These are phyloP conservation scores for Ustilago tritici DNA, from an alignment of 1,284 basidiomycete species.

Conservation along the genomic window DNA sequence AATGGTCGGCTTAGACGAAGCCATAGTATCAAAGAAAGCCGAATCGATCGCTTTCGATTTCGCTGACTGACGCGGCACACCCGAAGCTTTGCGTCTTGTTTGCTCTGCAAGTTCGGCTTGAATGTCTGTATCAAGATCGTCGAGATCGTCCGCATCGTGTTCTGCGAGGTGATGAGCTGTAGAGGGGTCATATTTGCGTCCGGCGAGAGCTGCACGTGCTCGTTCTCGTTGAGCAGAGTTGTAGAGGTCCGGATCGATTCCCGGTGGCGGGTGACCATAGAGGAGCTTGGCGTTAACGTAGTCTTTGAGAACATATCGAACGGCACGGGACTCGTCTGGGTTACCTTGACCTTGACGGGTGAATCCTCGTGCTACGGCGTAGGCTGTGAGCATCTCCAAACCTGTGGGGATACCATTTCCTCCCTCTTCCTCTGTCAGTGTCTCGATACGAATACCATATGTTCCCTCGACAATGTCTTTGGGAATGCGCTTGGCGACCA, in stretches of 20 bases:
- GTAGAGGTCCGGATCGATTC: conserved; percentile 77
- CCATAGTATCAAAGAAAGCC: conserved; percentile 83
- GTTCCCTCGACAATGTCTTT: conserved; percentile 86
- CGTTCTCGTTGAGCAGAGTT: conserved; percentile 80
- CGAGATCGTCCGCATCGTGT: conserved; percentile 7
- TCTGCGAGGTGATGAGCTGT: conserved; percentile 34
- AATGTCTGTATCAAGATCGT: conserved; percentile 35
- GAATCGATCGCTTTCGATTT: conserved; percentile 76
- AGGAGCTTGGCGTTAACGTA: conserved; percentile 95
- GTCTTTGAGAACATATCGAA: conserved; percentile 94
- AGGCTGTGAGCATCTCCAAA: conserved; percentile 85
- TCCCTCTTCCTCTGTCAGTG: conserved; percentile 81
- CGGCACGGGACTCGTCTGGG: conserved; percentile 94
- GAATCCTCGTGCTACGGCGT: conserved; percentile 85
- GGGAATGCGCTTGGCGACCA: conserved; percentile 85
- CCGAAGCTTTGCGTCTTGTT: conserved; percentile 10
- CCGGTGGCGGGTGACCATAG: conserved; percentile 85
- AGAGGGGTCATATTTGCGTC: conserved; percentile 40
- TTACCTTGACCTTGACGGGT: conserved; percentile 94
- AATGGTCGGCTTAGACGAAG: conserved; percentile 73
- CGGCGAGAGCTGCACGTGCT: conserved; percentile 72
- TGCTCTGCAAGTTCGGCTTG: conserved; percentile 18
- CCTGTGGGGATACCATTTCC: conserved; percentile 83
- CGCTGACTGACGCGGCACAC: conserved; percentile 22
- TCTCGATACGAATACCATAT: conserved; percentile 86